Base-by-base conservation (phyloP, 441 rosid genomes). In the Breynia disticha region DNA sequence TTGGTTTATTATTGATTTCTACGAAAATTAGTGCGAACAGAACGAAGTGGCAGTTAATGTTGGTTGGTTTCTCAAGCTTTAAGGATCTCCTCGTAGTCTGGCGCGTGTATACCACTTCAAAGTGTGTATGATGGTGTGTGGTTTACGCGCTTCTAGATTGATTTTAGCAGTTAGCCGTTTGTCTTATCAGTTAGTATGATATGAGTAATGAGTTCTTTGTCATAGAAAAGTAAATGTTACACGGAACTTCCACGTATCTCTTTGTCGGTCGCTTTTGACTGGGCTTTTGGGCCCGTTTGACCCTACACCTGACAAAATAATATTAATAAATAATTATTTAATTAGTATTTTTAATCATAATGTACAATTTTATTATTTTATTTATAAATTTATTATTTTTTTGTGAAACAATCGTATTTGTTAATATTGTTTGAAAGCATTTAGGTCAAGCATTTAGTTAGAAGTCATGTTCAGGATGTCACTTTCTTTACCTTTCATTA, bases 1-100 rank as follows among this genome's bases (percentile, higher is more conserved):
- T 16, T 9, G 7, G 13, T 9, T 21, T 44, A 3, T 21, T 44
- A 3, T 43, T 0, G 3, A 9, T n/a, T 48, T n/a, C 16, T 7
- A 16, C 56, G 43, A 41, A 46, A 63, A 55, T 53, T 19, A 54
- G 19, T 45, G 48, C 56, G 38, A 63, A 60, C 39, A 55, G 54
- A 55, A 58, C 72, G 54, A 55, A 63, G 67, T 63, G 54, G 63
- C 56, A 44, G 66, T 71, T 66, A 50, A 28, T 38, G 67, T 60
- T 66, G 46, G 62, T 47, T 71, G 15, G 4, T 11, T 11, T 11
- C 35, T 28, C 35, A 5, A 41, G 4, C 44, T 6, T 15, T 13
- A 5, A 17, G 11, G 50, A 47, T 16, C 16, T 47, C 19, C 32
- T 28, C 52, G 20, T 10, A 7, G 7, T 20, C 28, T 8, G 10